Conservation (phyloP, 768 basidiomycete species). For the Glaciozyma martinii region DNA sequence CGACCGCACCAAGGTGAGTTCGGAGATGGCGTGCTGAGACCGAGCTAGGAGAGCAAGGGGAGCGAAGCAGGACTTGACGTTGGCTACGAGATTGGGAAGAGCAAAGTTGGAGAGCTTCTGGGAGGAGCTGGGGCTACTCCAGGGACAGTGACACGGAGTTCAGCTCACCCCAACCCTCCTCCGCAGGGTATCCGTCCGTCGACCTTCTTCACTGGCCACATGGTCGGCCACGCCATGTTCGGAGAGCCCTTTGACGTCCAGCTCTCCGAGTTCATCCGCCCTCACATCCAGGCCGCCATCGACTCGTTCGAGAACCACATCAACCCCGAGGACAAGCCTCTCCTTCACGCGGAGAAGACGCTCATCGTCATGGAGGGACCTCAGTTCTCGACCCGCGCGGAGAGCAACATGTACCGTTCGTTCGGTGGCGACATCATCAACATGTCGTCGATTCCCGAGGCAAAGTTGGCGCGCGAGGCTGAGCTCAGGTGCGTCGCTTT, state of each 20-base stretch:
- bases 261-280: slow-evolving; percentile 59
- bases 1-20: slow-evolving; percentile 71
- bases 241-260: slow-evolving; percentile 51
- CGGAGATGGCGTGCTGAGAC: neutral
- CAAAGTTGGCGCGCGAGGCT: slow-evolving; percentile 92
- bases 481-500: slow-evolving; percentile 62
- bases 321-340: slow-evolving; percentile 29
- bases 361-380: slow-evolving; percentile 94
- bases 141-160: neutral
- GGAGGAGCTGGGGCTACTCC: too few species aligned
- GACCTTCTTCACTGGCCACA: slow-evolving; percentile 62
- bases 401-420: slow-evolving; percentile 83
- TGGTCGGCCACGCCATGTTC: slow-evolving; percentile 89
- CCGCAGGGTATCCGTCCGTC: slow-evolving; percentile 62
- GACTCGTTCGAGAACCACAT: slow-evolving; percentile 46
- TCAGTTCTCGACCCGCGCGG: slow-evolving; percentile 92
- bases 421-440: slow-evolving; percentile 94
- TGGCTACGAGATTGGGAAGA: too few species aligned
- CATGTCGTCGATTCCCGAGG: slow-evolving; percentile 93
- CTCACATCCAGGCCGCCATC: slow-evolving; percentile 56
- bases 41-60: too few species aligned
- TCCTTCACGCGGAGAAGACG: slow-evolving; percentile 67
- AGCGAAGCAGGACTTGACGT: too few species aligned
- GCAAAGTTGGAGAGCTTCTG: too few species aligned
- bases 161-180: neutral